Conservation (phyloP, 2,329 filamentous ascomycete genomes). For the Chaetomium sp. region DNA sequence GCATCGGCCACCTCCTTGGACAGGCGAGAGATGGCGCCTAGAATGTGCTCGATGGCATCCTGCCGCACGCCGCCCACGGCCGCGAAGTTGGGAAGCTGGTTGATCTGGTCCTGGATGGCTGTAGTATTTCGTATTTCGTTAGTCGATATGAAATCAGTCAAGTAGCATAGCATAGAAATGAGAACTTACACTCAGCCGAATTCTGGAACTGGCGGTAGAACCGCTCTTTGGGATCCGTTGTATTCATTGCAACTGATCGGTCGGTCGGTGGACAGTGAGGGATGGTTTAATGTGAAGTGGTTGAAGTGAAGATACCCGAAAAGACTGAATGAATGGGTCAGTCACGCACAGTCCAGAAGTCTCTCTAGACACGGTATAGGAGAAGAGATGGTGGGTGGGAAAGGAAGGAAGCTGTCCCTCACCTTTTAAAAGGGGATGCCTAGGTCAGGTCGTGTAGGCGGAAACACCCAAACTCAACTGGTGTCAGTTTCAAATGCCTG, state of each 20-base stretch:
- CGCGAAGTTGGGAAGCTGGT: conserved; percentile 63
- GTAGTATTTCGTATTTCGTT: conserved; percentile 1
- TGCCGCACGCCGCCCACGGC: conserved; percentile 72
- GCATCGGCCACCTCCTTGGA: conserved; percentile 85
- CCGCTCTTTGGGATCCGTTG: conserved; percentile 66
- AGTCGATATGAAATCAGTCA: conserved; percentile 2
- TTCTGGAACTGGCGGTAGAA: conserved; percentile 85
- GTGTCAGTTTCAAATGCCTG: too few species aligned
- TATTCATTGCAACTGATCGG: conserved; percentile 1
- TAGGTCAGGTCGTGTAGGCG: background rate
- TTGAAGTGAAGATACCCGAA: background rate
- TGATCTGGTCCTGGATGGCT: conserved; percentile 79
- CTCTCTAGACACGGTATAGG: background rate
- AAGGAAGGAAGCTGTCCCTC: background rate
- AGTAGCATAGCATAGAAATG: background rate
- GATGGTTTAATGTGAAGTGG: background rate
- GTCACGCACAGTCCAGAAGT: background rate
- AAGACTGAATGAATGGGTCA: background rate
- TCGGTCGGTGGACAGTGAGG: background rate
- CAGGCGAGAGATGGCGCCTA: conserved; percentile 76
- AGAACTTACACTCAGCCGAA: conserved; percentile 65
- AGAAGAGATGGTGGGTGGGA: background rate
- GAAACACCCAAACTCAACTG: background rate
- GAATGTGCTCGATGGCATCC: conserved; percentile 77
- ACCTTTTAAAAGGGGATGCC: background rate